A percentile compares a stretch with the other conserved stretches of the same genome.
phyloP scores from a whole-genome alignment of 257 asterid species.

The Solanum bulbocastanum region DNA sequence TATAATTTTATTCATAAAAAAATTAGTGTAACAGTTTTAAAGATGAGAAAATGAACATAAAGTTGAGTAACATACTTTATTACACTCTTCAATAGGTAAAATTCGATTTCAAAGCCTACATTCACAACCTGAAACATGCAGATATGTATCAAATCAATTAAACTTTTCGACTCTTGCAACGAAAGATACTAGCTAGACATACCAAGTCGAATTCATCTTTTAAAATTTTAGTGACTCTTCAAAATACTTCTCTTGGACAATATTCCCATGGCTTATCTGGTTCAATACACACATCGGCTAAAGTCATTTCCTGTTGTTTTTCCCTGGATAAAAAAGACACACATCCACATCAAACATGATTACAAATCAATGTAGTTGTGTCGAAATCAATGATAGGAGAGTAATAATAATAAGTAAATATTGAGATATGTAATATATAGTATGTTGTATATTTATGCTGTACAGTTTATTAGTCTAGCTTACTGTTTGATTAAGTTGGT shows the following conservation, averaged over 20 bases:
- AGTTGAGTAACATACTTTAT: slow-evolving; percentile 32
- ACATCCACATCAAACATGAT: background rate
- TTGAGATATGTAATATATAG: too few relatives aligned
- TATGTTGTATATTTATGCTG: too few relatives aligned
- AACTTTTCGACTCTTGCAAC: background rate
- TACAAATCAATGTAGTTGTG: background rate
- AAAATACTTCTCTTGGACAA: slow-evolving; percentile 82
- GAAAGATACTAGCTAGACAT: slow-evolving; percentile 6
- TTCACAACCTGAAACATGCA: slow-evolving; percentile 62
- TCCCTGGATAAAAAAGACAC: slow-evolving; percentile 45
- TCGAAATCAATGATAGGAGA: background rate
- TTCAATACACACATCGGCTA: slow-evolving; percentile 70
- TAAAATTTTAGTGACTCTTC: slow-evolving; percentile 54
- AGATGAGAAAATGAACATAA: background rate
- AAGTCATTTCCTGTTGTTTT: slow-evolving; percentile 76
- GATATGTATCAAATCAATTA: slow-evolving; percentile 10
- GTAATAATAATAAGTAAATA: too few relatives aligned
- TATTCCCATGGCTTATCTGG: slow-evolving; percentile 90
- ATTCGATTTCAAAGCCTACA: slow-evolving; percentile 88
- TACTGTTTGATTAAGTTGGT: too few relatives aligned
- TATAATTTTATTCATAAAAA: slow-evolving; percentile 4
- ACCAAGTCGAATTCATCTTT: slow-evolving; percentile 86
- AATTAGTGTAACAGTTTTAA: slow-evolving; percentile 42
- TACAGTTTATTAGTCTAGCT: too few relatives aligned
- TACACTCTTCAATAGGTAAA: slow-evolving; percentile 50